Conservation (phyloP, 352 stramenopile genomes). For the Phytopythium mirpurense region DNA sequence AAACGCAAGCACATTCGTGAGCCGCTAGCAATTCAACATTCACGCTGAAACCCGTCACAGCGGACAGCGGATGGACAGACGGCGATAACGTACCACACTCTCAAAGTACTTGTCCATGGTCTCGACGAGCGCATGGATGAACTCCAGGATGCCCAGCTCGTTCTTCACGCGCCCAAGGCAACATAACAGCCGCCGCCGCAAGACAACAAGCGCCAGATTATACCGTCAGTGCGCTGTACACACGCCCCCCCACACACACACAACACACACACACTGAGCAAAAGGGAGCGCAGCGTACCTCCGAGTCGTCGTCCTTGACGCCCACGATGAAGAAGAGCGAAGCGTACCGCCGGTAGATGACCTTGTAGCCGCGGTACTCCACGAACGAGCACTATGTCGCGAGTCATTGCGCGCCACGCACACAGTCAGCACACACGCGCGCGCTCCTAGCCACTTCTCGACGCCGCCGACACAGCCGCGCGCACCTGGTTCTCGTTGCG, state of each 20-base stretch:
- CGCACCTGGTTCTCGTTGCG: conserved; percentile 93
- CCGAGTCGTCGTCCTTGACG: conserved; percentile 93
- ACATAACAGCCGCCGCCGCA: too few relatives aligned
- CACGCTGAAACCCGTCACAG: too few relatives aligned
- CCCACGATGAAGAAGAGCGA: conserved; percentile 99
- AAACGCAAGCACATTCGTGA: too few relatives aligned
- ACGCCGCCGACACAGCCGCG: background rate
- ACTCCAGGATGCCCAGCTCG: conserved; percentile 99
- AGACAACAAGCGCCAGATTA: too few relatives aligned
- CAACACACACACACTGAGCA: too few relatives aligned
- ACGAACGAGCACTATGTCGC: conserved; percentile 99
- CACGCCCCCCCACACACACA: too few relatives aligned
- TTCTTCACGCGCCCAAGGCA: conserved; percentile 85
- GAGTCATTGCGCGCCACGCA: too few relatives aligned
- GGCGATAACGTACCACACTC: conserved; percentile 85
- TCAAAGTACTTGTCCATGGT: conserved; percentile 99
- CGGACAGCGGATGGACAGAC: too few relatives aligned
- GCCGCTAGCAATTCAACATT: too few relatives aligned
- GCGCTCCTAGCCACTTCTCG: background rate
- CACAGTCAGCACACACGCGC: too few relatives aligned
- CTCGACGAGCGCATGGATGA: conserved; percentile 99
- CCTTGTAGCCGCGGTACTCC: conserved; percentile 99
- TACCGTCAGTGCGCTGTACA: too few relatives aligned
- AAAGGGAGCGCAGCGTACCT: conserved; percentile 30
- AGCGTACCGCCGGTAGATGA: conserved; percentile 98